phyloP scores from a whole-genome alignment of 768 basidiomycete species.

The Leccinum truebloodii region DNA sequence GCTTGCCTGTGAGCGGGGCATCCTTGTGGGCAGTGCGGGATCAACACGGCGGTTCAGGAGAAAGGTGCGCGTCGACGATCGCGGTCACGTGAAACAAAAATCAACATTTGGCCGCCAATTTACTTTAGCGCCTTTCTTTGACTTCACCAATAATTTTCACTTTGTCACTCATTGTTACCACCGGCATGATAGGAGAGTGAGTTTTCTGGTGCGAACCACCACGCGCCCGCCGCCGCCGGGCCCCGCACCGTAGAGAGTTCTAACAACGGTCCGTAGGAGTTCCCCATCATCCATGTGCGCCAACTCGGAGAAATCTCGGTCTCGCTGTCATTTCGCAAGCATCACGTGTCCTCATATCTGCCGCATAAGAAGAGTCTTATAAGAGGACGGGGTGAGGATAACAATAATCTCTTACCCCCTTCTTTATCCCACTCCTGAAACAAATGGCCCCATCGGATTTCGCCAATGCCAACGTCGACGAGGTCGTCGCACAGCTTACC shows the following conservation, averaged over 20 bases:
- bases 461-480: slow-evolving; percentile 58
- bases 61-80: neutral
- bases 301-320: slow-evolving; percentile 17
- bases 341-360: slow-evolving; percentile 22
- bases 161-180: too few species aligned
- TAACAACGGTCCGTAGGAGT: neutral
- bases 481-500: slow-evolving; percentile 64
- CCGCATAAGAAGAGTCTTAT: slow-evolving; percentile 6
- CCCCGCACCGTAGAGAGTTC: neutral
- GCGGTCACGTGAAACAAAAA: slow-evolving; percentile 29
- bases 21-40: neutral
- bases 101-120: slow-evolving; percentile 11
- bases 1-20: slow-evolving; percentile 23
- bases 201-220: neutral
- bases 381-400: neutral
- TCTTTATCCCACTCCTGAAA: slow-evolving; percentile 8
- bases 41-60: neutral
- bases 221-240: neutral
- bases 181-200: neutral
- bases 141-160: neutral
- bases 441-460: slow-evolving; percentile 71
- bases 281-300: neutral
- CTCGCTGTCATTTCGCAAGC: neutral
- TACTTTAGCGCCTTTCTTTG: too few species aligned
- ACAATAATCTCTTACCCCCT: neutral